Evolutionary conservation across 208 protist species (phyloP).

Genomic region (Trypanosoma vivax): DNA sequence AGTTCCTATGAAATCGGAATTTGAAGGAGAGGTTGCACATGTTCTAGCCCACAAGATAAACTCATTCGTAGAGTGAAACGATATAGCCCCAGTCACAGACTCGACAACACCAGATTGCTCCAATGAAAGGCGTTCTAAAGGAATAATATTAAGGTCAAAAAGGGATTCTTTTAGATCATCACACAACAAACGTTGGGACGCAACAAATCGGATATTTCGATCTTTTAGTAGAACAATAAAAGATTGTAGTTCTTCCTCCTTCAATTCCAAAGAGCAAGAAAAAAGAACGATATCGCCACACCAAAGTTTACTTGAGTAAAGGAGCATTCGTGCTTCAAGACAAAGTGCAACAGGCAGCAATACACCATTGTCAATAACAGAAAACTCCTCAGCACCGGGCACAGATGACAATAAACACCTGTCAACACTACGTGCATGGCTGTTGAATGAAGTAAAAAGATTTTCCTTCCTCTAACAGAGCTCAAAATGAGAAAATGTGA

Average conservation of each 20-base stretch:
- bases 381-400: not conserved
- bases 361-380: conserved; percentile 8
- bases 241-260: conserved; percentile 1
- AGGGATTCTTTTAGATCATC: conserved; percentile 12
- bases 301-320: not conserved
- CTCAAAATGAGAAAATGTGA: conserved; percentile 4
- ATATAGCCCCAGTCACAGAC: conserved; percentile 10
- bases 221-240: conserved; percentile 8
- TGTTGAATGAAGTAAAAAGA: conserved; percentile 10
- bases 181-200: conserved; percentile 11
- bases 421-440: conserved; percentile 2
- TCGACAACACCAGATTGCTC: not conserved
- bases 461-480: conserved; percentile 9
- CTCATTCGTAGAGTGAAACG: conserved; percentile 20
- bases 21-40: not conserved
- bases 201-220: conserved; percentile 14
- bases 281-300: conserved; percentile 15
- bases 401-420: conserved; percentile 2
- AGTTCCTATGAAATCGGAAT: conserved; percentile 6
- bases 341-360: conserved; percentile 2
- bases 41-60: conserved; percentile 10
- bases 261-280: conserved; percentile 17
- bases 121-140: conserved; percentile 20
- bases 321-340: conserved; percentile 12
- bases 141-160: conserved; percentile 16